phyloP scores from a whole-genome alignment of 306 rosid genomes.

The Pterocarpus santalinus region DNA sequence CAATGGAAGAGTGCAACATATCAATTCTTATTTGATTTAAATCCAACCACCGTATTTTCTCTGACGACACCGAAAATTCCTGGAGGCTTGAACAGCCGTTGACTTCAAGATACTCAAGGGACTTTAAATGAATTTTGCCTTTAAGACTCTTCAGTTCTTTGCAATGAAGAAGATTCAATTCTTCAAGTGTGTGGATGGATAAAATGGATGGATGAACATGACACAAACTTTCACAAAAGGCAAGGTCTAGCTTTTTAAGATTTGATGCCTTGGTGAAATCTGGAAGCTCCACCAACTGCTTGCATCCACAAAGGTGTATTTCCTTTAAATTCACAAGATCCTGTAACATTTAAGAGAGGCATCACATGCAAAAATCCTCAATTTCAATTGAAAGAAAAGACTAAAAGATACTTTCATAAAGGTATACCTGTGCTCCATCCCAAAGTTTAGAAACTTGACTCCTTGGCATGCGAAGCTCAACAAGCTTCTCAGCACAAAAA shows the following conservation, averaged over 20 bases:
- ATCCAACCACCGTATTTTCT: neutral
- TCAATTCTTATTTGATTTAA: constrained; percentile 8
- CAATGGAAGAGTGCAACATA: neutral
- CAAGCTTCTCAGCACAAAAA: constrained; percentile 29
- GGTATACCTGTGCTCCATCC: constrained; percentile 5
- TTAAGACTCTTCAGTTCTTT: constrained; percentile 24
- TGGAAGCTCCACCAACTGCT: constrained; percentile 29
- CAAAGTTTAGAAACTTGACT: neutral
- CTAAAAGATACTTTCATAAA: neutral
- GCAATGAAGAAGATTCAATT: constrained; percentile 13
- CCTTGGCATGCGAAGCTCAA: constrained; percentile 37
- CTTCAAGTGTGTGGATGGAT: constrained; percentile 23
- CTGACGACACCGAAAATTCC: constrained; percentile 28
- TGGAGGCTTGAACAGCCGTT: constrained; percentile 23
- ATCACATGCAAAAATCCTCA: neutral
- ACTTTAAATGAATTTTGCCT: constrained; percentile 5
- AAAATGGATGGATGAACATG: constrained; percentile 37
- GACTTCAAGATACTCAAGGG: neutral
- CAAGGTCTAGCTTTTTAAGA: neutral
- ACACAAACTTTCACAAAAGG: neutral
- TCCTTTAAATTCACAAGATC: constrained; percentile 29
- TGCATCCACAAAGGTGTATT: constrained; percentile 18
- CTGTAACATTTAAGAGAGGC: constrained; percentile 10
- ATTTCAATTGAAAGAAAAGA: neutral
- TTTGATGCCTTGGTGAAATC: constrained; percentile 35